A percentile compares a stretch with the other conserved stretches of the same genome.
phyloP scores from a whole-genome alignment of 805 yeast species.

The Metschnikowia lunata region DNA sequence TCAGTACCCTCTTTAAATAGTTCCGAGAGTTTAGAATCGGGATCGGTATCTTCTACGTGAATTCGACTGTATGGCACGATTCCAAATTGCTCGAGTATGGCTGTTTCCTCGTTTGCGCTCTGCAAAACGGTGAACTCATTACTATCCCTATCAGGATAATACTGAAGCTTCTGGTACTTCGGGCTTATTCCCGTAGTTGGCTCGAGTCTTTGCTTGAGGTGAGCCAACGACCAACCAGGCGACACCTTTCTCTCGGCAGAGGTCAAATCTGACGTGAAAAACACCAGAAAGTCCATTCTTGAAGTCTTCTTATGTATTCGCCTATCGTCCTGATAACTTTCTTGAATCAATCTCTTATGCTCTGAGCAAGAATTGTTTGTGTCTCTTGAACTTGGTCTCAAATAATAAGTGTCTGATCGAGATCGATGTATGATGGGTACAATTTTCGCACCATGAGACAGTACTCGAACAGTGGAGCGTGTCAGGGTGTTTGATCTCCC shows the following conservation, averaged over 20 bases:
- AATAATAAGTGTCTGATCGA: too few species aligned
- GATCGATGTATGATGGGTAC: background rate
- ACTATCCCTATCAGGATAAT: conserved; percentile 40
- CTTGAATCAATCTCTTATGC: too few species aligned
- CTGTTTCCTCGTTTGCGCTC: conserved; percentile 17
- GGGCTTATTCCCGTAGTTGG: conserved; percentile 73
- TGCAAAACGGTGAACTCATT: conserved; percentile 29
- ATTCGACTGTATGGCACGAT: conserved; percentile 44
- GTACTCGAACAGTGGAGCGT: too few species aligned
- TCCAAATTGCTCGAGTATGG: conserved; percentile 21
- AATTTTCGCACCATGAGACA: background rate
- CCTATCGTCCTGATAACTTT: too few species aligned
- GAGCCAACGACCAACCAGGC: conserved; percentile 53
- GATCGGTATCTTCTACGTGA: conserved; percentile 55
- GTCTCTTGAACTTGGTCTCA: too few species aligned
- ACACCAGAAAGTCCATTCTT: conserved; percentile 43
- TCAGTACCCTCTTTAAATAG: conserved; percentile 31
- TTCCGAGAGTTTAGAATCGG: conserved; percentile 46
- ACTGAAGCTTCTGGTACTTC: conserved; percentile 44
- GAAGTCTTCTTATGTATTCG: background rate
- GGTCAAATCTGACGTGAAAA: conserved; percentile 60
- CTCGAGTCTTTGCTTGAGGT: conserved; percentile 55
- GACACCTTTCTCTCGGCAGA: conserved; percentile 67
- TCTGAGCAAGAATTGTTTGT: too few species aligned
- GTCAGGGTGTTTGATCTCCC: too few species aligned